Evolutionary conservation across 1,284 basidiomycete genomes (phyloP), one percentile per base, ranked within the genome.

Genomic region (Hypsizygus ulmarius): DNA sequence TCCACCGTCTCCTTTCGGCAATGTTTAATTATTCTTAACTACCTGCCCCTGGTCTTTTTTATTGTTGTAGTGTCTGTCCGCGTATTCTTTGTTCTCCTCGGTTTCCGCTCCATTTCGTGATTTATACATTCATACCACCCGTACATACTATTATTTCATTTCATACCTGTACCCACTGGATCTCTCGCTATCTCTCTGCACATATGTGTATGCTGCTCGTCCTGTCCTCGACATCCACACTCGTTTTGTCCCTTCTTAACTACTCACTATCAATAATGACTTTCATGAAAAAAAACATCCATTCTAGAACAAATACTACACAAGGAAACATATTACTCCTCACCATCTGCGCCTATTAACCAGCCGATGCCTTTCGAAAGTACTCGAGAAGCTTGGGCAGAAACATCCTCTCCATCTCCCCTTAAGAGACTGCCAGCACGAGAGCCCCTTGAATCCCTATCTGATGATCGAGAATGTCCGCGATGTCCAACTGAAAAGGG

Each of bases 331-430:
- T 19, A 29, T 39, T 39, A 51, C 19, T 43, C 6, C 10, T 48
- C 46, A 32, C 81, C 81, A 47, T 92, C 89, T 14, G 83, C 86
- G 29, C 90, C 91, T 54, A 93, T 85, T 25, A 93, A 71, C 90
- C 90, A 93, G 6, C 90, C 90, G 42, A 93, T 86, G 10, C 90
- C 91, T 59, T 84, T 84, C 39, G 87, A 85, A 30, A 93, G 65
- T 14, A 80, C 86, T 32, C 84, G 78, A 37, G 79, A 81, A 8
- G 90, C 87, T 55, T 88, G 84, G 4, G 74, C 67, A 12, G 84
- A 82, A 16, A 90, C 81, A 47, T 88, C 84, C 12, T 77, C 79
- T 16, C 70, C 69, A 39, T 78, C 75, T 37, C 67, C 64, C 41
- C 69, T 62, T 12, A 71, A 59, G 48, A 72, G 66, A 49, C 67